Evolutionary conservation across 768 basidiomycete genomes (phyloP), one percentile per base, ranked within the genome.

Genomic region (Mycena floridula): DNA sequence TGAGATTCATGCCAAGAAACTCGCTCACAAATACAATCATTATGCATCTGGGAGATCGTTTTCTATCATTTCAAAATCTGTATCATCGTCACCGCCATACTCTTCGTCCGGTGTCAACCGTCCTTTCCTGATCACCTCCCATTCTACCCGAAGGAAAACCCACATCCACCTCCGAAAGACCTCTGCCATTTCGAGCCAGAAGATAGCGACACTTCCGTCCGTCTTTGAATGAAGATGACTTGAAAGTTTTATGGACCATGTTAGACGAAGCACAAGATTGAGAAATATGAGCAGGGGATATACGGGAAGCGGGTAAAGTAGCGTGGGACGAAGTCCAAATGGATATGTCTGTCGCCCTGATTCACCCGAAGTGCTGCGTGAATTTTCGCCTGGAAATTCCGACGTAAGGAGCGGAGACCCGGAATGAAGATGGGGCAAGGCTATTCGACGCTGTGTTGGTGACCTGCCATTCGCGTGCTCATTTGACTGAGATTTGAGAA

Each of bases 111-210:
- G 25, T 46, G 41, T 38, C 54, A 60, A 30, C 32, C 61, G 60
- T 25, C 58, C 54, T 53, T 67, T 72, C 64, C 79, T 89, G 40
- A 91, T 79, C 7, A 83, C 75, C 66, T 98, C 95, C 96, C 95
- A 99, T 65, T 99, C 96, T 32, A 98, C 80, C 27, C 96, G 80
- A 50, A 98, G 64, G 64, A 96, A 98, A 22, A 96, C 92, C 96
- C 96, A 99, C 70, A 97, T 76, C 96, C 96, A 99, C 54, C 96
- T 66, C 50, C 96, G 73, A 26, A 91, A 59, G 24, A 99, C 66
- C 65, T 98, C 96, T 25, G 93, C 81, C 35, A 88, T 73, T 64
- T 99, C 93, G 42, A 98, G 76, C 73, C 85, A 79, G 65, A 98
- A 96, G 32, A 95, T 89, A 16, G 85, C 74, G 15, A 76, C 67